Base-by-base conservation (phyloP, 306 rosid genomes). In the Echinosophora koreensis region DNA sequence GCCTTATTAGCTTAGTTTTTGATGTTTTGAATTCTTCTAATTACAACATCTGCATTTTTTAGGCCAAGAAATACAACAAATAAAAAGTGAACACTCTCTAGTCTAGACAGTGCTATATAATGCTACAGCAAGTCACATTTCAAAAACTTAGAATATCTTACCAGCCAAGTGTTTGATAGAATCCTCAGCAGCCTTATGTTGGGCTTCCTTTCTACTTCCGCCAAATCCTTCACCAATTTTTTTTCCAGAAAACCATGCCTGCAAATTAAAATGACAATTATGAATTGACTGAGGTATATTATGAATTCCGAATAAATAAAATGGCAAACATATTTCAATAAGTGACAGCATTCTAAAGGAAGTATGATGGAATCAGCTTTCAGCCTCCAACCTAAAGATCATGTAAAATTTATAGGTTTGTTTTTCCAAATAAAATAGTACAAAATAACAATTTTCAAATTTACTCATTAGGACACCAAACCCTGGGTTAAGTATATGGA, bases 171-270 rank as follows among this genome's bases (percentile, higher is more conserved):
- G 85, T 84, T 87, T 92, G 35, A 95, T 89, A 80, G 97, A 90
- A 74, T 84, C 81, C 83, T 92, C 96, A 13, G 96, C 96, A 82
- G 97, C 97, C 83, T 76, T 91, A 37, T 80, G 84, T 60, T 90
- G 97, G 47, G 97, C 97, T 80, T 88, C 97, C 87, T 92, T 88
- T 86, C 97, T 92, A 47, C 96, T 90, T 86, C 86, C 86, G 66
- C 97, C 97, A 69, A 84, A 79, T 74, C 97, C 97, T 73, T 84
- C 92, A 67, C 98, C 97, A 77, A 90, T 64, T 89, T 90, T 95
- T 77, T 88, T 91, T 35, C 98, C 97, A 3, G 92, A 86, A 84
- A 95, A 89, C 97, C 96, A 95, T 8, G 86, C 92, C 98, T 95
- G 73, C 60, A 81, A 67, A 80, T 52, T 41, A 67, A 38, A 85